Conservation (phyloP, 805 yeast genomes). For the Cyberlindnera saturnus region DNA sequence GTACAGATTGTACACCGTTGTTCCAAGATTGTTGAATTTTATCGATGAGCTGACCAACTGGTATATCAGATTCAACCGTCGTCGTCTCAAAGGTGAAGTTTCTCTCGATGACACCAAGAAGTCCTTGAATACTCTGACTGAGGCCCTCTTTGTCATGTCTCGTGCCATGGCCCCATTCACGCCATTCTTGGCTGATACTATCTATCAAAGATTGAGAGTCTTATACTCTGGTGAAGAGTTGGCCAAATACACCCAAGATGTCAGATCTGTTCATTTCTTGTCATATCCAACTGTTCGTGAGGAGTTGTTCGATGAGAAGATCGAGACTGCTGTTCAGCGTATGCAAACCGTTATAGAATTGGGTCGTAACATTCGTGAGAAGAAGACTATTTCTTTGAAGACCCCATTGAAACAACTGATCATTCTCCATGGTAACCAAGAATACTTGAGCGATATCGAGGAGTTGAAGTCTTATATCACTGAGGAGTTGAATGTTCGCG, state of each 20-base stretch:
- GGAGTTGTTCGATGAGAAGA: constrained; percentile 73
- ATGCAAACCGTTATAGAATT: constrained; percentile 96
- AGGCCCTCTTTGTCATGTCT: constrained; percentile 79
- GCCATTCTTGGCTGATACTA: constrained; percentile 88
- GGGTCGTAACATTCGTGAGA: constrained; percentile 95
- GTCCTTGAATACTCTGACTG: constrained; percentile 88
- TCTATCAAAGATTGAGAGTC: constrained; percentile 68
- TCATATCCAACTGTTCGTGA: constrained; percentile 80
- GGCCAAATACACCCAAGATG: constrained; percentile 46
- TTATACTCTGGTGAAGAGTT: constrained; percentile 57
- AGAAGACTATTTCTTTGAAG: constrained; percentile 88
- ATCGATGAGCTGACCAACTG: constrained; percentile 96
- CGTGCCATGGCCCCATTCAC: constrained; percentile 99
- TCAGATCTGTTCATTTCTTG: constrained; percentile 88
- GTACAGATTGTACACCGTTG: constrained; percentile 92
- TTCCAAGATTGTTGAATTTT: constrained; percentile 81
- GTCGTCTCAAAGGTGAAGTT: constrained; percentile 93
- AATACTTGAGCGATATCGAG: constrained; percentile 71
- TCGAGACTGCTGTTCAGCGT: constrained; percentile 84
- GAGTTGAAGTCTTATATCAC: constrained; percentile 71
- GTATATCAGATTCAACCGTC: constrained; percentile 97
- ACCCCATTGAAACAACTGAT: constrained; percentile 88
- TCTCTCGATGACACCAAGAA: constrained; percentile 78
- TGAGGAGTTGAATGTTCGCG: constrained; percentile 92
- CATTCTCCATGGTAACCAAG: constrained; percentile 72